Base-by-base conservation (phyloP, 2,329 filamentous ascomycete genomes). In the Sclerotinia sclerotiorum region DNA sequence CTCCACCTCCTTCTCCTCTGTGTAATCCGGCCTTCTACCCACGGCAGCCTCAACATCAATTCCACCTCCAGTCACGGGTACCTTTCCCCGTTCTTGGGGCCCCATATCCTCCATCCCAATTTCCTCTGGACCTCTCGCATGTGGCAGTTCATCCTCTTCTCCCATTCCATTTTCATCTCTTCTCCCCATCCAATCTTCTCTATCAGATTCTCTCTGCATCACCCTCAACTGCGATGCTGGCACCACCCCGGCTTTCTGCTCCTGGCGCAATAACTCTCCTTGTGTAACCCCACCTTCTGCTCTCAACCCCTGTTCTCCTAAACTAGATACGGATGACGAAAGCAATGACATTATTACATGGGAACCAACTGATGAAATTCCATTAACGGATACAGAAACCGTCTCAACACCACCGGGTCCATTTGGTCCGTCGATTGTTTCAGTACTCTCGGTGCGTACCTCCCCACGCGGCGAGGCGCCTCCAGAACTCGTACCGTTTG, bases 41-140 rank as follows among this genome's bases (percentile, higher is more conserved):
- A 88, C 85, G 5, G 87, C 87, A 27, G 85, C 86, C 75, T 87
- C 86, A 29, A 89, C 79, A 73, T 89, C 84, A 69, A 89, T 86
- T 17, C 81, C 84, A 15, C 65, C 57, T 62, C 78, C 74, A 60
- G 73, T 69, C 56, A 81, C 79, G 19, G 32, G 44, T 1, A 35
- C 32, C 67, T 82, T 78, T 29, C 80, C 76, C 68, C 78, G 78
- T 39, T 78, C 77, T 79, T 92, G 94, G 13, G 91, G 88, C 0
- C 95, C 95, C 72, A 92, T 90, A 77, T 99, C 95, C 73, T 92
- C 88, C 69, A 93, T 88, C 5, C 94, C 94, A 63, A 98, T 90
- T 73, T 92, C 85, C 42, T 92, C 88, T 0, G 95, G 95, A 0
- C 94, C 94, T 52, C 93, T 85, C 0, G 91, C 93, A 79, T 97